Evolutionary conservation across 257 asterid genomes (phyloP), one percentile per base, ranked within the genome.

Genomic region (Salvia splendens): DNA sequence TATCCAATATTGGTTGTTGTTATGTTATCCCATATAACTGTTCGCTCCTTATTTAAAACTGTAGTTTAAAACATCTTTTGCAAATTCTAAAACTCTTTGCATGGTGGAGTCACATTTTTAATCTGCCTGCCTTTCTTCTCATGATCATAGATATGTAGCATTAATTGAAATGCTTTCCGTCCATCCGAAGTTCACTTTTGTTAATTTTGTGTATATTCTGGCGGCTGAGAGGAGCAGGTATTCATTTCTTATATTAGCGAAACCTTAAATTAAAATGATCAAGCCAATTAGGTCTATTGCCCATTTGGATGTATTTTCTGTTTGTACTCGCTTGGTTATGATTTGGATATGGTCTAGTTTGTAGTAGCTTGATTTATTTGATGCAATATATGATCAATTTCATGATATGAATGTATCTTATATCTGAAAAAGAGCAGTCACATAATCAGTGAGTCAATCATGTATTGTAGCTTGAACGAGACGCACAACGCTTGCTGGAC

Each of bases 381-480:
- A 2, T 33, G 38, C 38, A 33, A 33, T 33, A 33, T 33, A 33
- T 33, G 6, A 3, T 33, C 38, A 33, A 33, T 33, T 33, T 33
- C 38, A 33, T 33, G 38, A 33, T 33, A 33, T 33, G 38, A 33
- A 33, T 33, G 38, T 58, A 46, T 62, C 9, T n/a, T 65, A 14
- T 9, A 17, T 42, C 8, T 58, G 0, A 12, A 54, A 36, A 46
- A 12, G 48, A 60, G 14, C 45, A 64, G 30, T 57, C 77, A 67
- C 76, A 48, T 72, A 30, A 77, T 2, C 33, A 50, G 32, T 70
- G 50, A 43, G 47, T 52, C 61, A 64, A 73, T 64, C 51, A 42
- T 70, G 61, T 63, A 32, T 54, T 81, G 84, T 71, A 93, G 99
- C 96, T 94, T 79, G 97, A 94, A 73, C 97, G 99, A 47, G 99